Evolutionary conservation across 1,284 basidiomycete species (phyloP).

Genomic region (Schizophyllum commune): DNA sequence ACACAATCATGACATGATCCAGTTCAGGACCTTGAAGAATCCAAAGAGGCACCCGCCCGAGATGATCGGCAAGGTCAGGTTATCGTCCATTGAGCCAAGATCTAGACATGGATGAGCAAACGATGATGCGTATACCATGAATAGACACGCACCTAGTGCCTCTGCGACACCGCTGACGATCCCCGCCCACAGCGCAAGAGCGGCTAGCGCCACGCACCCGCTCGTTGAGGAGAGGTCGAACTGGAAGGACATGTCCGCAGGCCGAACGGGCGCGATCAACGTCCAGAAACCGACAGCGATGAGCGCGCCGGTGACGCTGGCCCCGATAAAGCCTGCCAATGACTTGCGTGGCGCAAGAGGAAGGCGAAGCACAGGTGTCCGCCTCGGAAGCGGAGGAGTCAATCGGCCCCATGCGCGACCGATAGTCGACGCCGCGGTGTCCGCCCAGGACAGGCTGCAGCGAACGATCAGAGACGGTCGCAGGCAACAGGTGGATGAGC

Average conservation of each 20-base stretch:
- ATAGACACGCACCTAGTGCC: constrained; percentile 60
- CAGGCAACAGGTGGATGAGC: neutral
- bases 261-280: constrained; percentile 27
- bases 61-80: constrained; percentile 88
- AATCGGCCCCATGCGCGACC: constrained; percentile 78
- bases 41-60: constrained; percentile 79
- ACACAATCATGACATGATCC: neutral
- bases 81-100: constrained; percentile 86
- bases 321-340: constrained; percentile 85
- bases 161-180: constrained; percentile 79
- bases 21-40: constrained; percentile 30
- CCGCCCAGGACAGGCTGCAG: constrained; percentile 88
- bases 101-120: constrained; percentile 43
- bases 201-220: constrained; percentile 48
- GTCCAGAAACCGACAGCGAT: constrained; percentile 81
- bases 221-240: constrained; percentile 8
- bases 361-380: constrained; percentile 48
- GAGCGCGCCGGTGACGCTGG: constrained; percentile 66
- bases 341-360: constrained; percentile 83
- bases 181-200: constrained; percentile 60
- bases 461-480: neutral
- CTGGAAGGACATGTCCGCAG: neutral
- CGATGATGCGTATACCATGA: constrained; percentile 10
- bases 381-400: constrained; percentile 62
- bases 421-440: constrained; percentile 91